Percentiles rank a stretch among this genome's conserved stretches.
Conservation (phyloP, 805 yeast species). For the Metschnikowia arizonensis region DNA sequence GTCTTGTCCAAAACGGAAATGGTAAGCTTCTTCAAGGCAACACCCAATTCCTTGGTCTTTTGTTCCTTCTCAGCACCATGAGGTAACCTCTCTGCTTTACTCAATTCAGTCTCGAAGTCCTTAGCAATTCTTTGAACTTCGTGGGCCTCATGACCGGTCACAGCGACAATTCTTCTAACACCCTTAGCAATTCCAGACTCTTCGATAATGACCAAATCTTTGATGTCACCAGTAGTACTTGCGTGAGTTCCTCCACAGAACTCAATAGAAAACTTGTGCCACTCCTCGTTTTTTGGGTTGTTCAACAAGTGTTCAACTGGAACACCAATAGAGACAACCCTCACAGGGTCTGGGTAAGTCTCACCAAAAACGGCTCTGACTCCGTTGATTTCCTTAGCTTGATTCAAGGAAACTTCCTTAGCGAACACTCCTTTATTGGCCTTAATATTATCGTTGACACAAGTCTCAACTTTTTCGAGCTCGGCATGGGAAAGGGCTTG, state of each 20-base stretch:
- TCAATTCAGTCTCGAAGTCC: constrained; percentile 62
- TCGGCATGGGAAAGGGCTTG: constrained; percentile 72
- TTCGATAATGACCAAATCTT: constrained; percentile 83
- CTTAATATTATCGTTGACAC: constrained; percentile 68
- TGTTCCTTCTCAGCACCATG: constrained; percentile 79
- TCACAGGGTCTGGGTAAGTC: constrained; percentile 97
- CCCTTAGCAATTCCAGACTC: constrained; percentile 99
- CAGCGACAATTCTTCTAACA: constrained; percentile 95
- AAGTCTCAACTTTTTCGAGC: constrained; percentile 67
- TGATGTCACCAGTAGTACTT: constrained; percentile 85
- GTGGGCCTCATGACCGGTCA: constrained; percentile 86
- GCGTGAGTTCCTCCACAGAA: constrained; percentile 99
- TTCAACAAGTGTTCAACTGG: constrained; percentile 77
- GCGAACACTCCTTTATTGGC: constrained; percentile 71
- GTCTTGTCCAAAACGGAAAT: constrained; percentile 81
- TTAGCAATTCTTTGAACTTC: constrained; percentile 83
- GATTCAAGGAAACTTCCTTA: constrained; percentile 70
- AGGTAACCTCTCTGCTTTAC: constrained; percentile 55
- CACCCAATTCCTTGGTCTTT: constrained; percentile 77
- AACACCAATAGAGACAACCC: constrained; percentile 94
- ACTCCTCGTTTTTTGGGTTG: constrained; percentile 66
- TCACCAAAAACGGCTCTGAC: constrained; percentile 98
- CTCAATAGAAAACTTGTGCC: constrained; percentile 81
- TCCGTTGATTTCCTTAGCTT: constrained; percentile 74
- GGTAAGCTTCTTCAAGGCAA: constrained; percentile 72